phyloP scores from a whole-genome alignment of 371 early-diverging fungal genomes.

The Batkoa obscura region DNA sequence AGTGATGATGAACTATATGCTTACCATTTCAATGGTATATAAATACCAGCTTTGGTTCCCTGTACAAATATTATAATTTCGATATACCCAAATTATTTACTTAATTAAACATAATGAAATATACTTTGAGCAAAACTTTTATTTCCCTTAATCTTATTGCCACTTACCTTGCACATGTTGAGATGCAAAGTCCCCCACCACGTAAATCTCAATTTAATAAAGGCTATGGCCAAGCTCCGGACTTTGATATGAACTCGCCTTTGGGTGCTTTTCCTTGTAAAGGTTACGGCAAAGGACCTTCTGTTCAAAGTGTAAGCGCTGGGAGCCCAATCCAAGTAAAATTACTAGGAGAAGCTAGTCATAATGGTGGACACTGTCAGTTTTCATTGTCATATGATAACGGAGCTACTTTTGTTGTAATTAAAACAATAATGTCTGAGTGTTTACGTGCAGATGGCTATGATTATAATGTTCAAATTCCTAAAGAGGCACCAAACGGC shows the following conservation, averaged over 20 bases:
- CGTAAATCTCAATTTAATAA: constrained; percentile 3
- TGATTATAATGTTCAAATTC: neutral
- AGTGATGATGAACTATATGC: too few relatives aligned
- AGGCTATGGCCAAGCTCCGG: neutral
- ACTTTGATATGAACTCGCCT: constrained; percentile 5
- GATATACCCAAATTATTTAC: too few relatives aligned
- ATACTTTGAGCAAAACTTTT: too few relatives aligned
- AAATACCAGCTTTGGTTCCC: too few relatives aligned
- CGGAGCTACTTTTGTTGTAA: constrained; percentile 35
- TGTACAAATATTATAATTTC: too few relatives aligned
- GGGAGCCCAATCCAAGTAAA: neutral
- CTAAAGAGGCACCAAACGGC: neutral
- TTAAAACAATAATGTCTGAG: constrained; percentile 8
- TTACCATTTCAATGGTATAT: too few relatives aligned
- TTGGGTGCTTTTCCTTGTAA: constrained; percentile 4
- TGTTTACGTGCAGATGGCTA: neutral
- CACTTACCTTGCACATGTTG: constrained; percentile 3
- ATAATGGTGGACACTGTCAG: constrained; percentile 47
- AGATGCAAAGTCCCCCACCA: constrained; percentile 6
- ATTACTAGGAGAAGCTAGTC: constrained; percentile 6
- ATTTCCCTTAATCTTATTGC: neutral
- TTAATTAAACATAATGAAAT: too few relatives aligned
- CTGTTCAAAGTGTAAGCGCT: neutral
- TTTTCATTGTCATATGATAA: constrained; percentile 40
- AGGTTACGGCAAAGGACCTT: constrained; percentile 1